Base-by-base conservation (phyloP, 2,329 filamentous ascomycete genomes). In the Phaeosphaeriaceae sp. region DNA sequence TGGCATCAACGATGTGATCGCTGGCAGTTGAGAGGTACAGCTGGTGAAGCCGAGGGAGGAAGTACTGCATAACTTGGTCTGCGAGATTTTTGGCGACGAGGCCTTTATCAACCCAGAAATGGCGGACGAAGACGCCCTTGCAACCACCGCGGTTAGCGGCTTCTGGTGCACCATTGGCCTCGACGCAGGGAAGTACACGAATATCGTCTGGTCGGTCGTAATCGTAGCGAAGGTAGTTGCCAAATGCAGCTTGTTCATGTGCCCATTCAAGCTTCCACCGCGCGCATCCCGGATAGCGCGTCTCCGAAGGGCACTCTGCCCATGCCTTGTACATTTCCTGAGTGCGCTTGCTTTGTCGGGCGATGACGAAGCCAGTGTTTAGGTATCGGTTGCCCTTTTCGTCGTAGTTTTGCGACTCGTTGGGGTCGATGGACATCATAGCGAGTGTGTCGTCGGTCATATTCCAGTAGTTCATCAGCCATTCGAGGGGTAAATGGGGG, bases 391-490 rank as follows among this genome's bases (percentile, higher is more conserved):
- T 70, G 44, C 74, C 73, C 47, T 68, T 65, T 15, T 58, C 63
- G 54, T 80, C 77, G 54, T 71, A 73, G 60, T 79, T 78, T 23
- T 72, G 66, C 42, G 68, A 61, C 43, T 67, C 64, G 51, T 76
- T 68, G 6, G 78, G 77, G 42, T 81, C 79, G 46, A 76, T 67
- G 30, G 78, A 73, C 70, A 80, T 75, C 47, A 79, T 76, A 44
- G 79, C 61, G 11, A 78, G 69, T 0, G 76, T 79, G n/a, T 76
- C 66, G 6, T 72, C 58, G 28, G 66, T 73, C 58, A 80, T 72
- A 48, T 77, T 72, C 79, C 79, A 81, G 53, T 79, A 75, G 64
- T 78, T 79, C 54, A 81, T 67, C 3, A 81, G 74, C 76, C 77
- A 81, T 58, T 81, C 79, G 26, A 80, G 53, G 4, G 79, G 78